These are phyloP conservation scores for Podaxis rugospora DNA, from an alignment of 768 basidiomycete species.

Conservation along the genomic window DNA sequence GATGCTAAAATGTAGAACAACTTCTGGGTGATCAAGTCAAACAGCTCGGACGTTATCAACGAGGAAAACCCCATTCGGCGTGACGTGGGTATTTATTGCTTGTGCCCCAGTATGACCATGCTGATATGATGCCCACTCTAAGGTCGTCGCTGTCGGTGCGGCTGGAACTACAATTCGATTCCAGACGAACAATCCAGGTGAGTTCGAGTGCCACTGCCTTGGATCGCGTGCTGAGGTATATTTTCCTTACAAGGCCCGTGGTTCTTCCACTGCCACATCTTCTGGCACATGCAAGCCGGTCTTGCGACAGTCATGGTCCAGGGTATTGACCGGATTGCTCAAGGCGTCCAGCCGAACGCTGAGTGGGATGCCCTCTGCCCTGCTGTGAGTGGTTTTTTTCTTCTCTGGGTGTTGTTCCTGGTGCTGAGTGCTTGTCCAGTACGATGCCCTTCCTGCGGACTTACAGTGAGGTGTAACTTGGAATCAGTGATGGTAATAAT, in stretches of 20 bases:
- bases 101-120: neutral
- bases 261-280: constrained; percentile 27
- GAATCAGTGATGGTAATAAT: neutral
- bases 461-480: neutral
- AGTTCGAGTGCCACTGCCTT: neutral
- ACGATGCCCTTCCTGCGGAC: constrained; percentile 11
- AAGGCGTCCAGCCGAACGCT: constrained; percentile 14
- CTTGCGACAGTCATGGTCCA: constrained; percentile 36
- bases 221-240: neutral
- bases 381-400: constrained; percentile 15
- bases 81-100: constrained; percentile 14
- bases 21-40: constrained; percentile 37
- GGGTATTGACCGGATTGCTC: constrained; percentile 18
- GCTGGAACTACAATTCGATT: constrained; percentile 22
- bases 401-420: neutral
- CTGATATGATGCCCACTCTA: neutral
- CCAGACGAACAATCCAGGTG: constrained; percentile 21
- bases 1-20: constrained; percentile 23
- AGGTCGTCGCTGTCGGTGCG: constrained; percentile 19
- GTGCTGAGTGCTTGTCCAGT: neutral
- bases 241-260: constrained; percentile 15
- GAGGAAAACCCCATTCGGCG: constrained; percentile 42
- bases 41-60: constrained; percentile 24
- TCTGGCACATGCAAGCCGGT: constrained; percentile 38
- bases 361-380: constrained; percentile 24